phyloP scores from a whole-genome alignment of 495 filamentous ascomycete species.

The Lineolata rhizophorae region DNA sequence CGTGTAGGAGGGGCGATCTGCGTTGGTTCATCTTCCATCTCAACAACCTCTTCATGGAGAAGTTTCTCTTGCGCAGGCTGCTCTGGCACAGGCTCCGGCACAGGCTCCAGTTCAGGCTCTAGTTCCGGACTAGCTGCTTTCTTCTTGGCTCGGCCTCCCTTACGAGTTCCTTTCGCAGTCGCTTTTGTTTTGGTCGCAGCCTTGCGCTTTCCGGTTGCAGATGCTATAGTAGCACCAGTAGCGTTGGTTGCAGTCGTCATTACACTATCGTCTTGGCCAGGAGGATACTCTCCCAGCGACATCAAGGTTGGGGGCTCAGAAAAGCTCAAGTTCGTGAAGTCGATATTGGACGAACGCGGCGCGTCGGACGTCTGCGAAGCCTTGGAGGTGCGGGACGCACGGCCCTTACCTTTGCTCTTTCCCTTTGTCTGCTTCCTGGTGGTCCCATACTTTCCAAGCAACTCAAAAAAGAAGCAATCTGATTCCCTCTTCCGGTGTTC shows the following conservation, averaged over 20 bases:
- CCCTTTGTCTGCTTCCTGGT: constrained; percentile 4
- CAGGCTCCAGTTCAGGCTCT: no score
- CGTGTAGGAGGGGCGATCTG: not conserved
- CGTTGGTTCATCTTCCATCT: constrained; percentile 1
- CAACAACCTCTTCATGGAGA: constrained; percentile 2
- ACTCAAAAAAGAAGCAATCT: constrained; percentile 62
- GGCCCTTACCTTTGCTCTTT: constrained; percentile 7
- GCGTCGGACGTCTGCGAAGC: constrained; percentile 23
- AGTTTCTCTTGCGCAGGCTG: no score
- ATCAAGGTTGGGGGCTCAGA: constrained; percentile 29
- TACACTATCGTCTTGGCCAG: constrained; percentile 45
- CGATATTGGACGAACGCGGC: no score
- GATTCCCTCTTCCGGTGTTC: constrained; percentile 66
- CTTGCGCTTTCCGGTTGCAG: constrained; percentile 25
- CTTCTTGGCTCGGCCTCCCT: constrained; percentile 14
- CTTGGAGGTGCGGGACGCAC: constrained; percentile 2
- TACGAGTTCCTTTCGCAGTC: constrained; percentile 9
- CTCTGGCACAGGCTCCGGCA: no score
- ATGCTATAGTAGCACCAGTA: constrained; percentile 18
- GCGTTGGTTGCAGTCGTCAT: constrained; percentile 33
- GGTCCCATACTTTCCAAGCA: constrained; percentile 22
- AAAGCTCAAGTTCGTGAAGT: constrained; percentile 40
- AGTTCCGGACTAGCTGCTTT: no score
- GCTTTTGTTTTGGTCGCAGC: constrained; percentile 8
- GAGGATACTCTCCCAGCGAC: constrained; percentile 15